phyloP scores from a whole-genome alignment of 1,284 basidiomycete species.

The Malassezia globosa region DNA sequence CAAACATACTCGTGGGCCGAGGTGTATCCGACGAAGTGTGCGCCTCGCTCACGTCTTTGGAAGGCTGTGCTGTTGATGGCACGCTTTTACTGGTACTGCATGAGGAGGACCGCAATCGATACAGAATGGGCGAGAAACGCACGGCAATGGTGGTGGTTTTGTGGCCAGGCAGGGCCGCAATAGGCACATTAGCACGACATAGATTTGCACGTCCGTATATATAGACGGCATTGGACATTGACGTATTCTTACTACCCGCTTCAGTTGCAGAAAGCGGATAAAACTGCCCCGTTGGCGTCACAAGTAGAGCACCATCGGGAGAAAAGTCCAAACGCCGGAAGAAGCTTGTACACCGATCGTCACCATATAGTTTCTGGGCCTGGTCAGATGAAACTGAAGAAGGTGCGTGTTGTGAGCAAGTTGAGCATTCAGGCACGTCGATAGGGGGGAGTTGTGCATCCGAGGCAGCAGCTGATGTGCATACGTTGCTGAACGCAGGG shows the following conservation, averaged over 20 bases:
- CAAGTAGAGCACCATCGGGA: constrained; percentile 79
- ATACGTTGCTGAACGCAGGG: neutral
- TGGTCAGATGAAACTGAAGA: constrained; percentile 13
- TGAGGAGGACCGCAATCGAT: constrained; percentile 58
- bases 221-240: constrained; percentile 62
- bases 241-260: constrained; percentile 19
- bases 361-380: constrained; percentile 62
- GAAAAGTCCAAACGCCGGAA: constrained; percentile 87
- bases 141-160: constrained; percentile 89
- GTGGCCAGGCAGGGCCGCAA: constrained; percentile 89
- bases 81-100: neutral
- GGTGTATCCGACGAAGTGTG: constrained; percentile 45
- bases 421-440: constrained; percentile 32
- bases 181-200: constrained; percentile 57
- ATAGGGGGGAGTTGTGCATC: constrained; percentile 46
- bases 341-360: constrained; percentile 89
- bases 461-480: constrained; percentile 22
- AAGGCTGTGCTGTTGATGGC: neutral
- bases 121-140: constrained; percentile 82
- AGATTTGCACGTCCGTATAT: constrained; percentile 92
- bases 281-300: constrained; percentile 91
- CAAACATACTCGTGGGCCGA: constrained; percentile 59
- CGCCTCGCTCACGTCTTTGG: neutral
- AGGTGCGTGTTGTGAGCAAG: too few relatives aligned
- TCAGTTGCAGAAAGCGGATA: constrained; percentile 30